These are phyloP conservation scores for Leucocoprinus sp. DNA, from an alignment of 768 basidiomycete species.

Conservation along the genomic window DNA sequence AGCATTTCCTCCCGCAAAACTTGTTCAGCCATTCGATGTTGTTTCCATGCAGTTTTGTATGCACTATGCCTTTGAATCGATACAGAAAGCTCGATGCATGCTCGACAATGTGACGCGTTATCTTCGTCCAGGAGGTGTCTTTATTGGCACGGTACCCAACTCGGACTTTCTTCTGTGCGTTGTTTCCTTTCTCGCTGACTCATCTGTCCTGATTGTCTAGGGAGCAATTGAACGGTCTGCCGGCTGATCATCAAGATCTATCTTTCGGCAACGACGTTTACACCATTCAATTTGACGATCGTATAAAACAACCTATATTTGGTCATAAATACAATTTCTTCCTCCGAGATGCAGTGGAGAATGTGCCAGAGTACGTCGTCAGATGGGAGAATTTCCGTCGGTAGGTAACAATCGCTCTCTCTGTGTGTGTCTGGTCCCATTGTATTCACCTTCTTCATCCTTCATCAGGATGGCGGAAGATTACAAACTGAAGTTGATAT, in stretches of 20 bases:
- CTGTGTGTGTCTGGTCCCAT: background rate
- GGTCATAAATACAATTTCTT: slow-evolving; percentile 95
- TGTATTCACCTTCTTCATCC: background rate
- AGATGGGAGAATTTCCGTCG: slow-evolving; percentile 86
- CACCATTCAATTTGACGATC: slow-evolving; percentile 77
- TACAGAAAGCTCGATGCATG: slow-evolving; percentile 83
- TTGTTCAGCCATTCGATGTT: slow-evolving; percentile 76
- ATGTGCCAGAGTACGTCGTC: slow-evolving; percentile 97
- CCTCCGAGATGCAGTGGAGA: slow-evolving; percentile 89
- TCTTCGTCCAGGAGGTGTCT: slow-evolving; percentile 80
- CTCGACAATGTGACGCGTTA: slow-evolving; percentile 79
- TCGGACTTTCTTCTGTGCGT: slow-evolving; percentile 76
- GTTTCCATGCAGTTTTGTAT: slow-evolving; percentile 99
- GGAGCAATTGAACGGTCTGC: slow-evolving; percentile 62
- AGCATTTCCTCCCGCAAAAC: slow-evolving; percentile 53
- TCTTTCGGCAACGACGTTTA: slow-evolving; percentile 91
- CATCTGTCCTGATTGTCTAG: slow-evolving; percentile 27
- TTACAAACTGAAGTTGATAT: slow-evolving; percentile 23
- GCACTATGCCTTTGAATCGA: slow-evolving; percentile 98
- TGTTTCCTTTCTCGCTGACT: slow-evolving; percentile 9
- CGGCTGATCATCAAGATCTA: slow-evolving; percentile 57
- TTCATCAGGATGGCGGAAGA: slow-evolving; percentile 6
- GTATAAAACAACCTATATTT: slow-evolving; percentile 53
- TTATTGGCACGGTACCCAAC: slow-evolving; percentile 96
- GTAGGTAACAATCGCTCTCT: slow-evolving; percentile 44